Evolutionary conservation across 1,139 yeast genomes (phyloP), one percentile per base, ranked within the genome.

Genomic region (Yamadazyma atmosphaerica): DNA sequence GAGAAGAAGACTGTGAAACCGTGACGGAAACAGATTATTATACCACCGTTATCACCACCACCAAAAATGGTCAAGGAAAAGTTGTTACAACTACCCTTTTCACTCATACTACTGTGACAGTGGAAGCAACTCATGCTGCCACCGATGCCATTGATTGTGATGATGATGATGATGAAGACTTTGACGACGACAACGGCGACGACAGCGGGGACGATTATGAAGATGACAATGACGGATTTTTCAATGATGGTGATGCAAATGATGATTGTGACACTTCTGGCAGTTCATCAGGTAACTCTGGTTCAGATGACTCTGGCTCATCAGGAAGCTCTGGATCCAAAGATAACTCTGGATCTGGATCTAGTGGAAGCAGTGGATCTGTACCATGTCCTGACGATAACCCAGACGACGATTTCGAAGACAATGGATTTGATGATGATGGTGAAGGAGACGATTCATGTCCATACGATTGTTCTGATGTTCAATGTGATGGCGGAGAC

Each of bases 401-500:
- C 18, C 21, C 37, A 11, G 42, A 35, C 15, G 40, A 37, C 25
- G 49, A 43, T 8, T 36, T 40, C 14, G 32, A 33, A 23, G 45
- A 42, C 10, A 32, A 39, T 14, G 39, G 27, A 8, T 33, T 34
- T 18, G 29, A 22, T 11, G 29, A 24, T 13, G 34, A 24, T 19
- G 43, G n/a, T n/a, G n/a, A n/a, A n/a, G n/a, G 38, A 12, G 31
- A 28, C 17, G 19, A 14, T 7, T 28, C 44, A 15, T 43, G 49
- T 32, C 39, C 44, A 11, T 17, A 14, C 22, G 50, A 46, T 32
- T 46, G 50, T 32, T 38, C 48, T 4, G 34, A 41, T 3, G 49
- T 47, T 17, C 32, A 35, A 28, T 49, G 52, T 40, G 51, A 47
- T 2, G 52, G 40, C 24, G 54, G 44, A 10, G 51, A 46, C 12